A percentile compares a stretch with the other conserved stretches of the same genome.
phyloP scores from a whole-genome alignment of 2,329 filamentous ascomycete species.

The Teratosphaeriaceae sp. region DNA sequence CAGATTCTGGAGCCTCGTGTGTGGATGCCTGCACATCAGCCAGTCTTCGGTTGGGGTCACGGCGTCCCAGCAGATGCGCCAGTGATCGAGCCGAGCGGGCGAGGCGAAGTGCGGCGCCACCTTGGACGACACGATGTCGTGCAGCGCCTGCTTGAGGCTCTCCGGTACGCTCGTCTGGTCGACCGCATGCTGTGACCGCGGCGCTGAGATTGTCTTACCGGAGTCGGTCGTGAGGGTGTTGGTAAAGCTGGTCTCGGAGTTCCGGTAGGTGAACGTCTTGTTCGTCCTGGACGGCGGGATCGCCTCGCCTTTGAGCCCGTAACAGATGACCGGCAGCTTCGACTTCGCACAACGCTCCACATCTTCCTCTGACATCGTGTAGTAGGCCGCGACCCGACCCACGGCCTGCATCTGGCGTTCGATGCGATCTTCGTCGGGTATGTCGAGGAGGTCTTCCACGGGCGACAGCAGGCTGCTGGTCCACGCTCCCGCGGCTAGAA shows the following conservation, averaged over 20 bases:
- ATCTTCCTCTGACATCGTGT: conserved; percentile 46
- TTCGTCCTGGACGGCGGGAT: conserved; percentile 44
- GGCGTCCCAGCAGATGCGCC: conserved; percentile 52
- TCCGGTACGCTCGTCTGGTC: conserved; percentile 39
- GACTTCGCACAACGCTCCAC: conserved; percentile 43
- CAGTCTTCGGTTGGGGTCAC: conserved; percentile 57
- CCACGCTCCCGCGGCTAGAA: conserved; percentile 52
- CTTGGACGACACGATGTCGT: conserved; percentile 19
- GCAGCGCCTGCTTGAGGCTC: conserved; percentile 38
- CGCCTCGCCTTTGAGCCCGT: conserved; percentile 41
- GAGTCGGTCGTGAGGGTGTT: too few species aligned
- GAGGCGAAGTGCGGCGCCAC: conserved; percentile 28
- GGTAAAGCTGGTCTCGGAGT: too few species aligned
- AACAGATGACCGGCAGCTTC: conserved; percentile 48
- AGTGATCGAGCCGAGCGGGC: conserved; percentile 28
- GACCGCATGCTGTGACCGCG: too few species aligned
- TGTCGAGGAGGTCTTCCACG: conserved; percentile 36
- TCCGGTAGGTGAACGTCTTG: conserved; percentile 51
- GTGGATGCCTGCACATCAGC: conserved; percentile 47
- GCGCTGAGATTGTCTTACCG: too few species aligned
- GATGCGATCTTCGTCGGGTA: conserved; percentile 41
- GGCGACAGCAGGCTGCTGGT: conserved; percentile 49
- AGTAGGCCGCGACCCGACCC: conserved; percentile 54
- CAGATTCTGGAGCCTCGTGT: conserved; percentile 44
- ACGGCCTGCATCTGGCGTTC: conserved; percentile 51